Conservation (phyloP, 352 stramenopile species). For the Globisporangium echinulatum region DNA sequence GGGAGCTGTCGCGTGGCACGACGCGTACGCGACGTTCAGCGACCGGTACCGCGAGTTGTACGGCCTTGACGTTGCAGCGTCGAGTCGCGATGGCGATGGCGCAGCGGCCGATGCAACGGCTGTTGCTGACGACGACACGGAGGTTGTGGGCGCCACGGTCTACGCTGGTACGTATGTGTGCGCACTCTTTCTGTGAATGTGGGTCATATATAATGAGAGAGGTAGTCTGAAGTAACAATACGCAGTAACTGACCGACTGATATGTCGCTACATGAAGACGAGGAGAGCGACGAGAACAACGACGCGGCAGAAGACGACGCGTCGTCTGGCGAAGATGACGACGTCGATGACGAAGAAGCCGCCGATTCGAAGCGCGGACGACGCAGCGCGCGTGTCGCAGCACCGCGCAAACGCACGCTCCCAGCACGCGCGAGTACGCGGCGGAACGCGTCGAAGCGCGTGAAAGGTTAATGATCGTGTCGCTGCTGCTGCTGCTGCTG, state of each 20-base stretch:
- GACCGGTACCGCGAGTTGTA: constrained; percentile 47
- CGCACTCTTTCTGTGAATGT: not conserved
- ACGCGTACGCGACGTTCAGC: constrained; percentile 67
- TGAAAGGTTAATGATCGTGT: constrained; percentile 47
- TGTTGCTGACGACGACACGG: constrained; percentile 13
- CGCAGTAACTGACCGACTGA: too few species aligned
- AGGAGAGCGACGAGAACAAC: constrained; percentile 34
- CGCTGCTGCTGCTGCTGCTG: too few species aligned
- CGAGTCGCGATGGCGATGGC: not conserved
- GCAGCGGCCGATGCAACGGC: not conserved
- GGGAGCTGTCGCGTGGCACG: constrained; percentile 47
- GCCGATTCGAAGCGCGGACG: constrained; percentile 17
- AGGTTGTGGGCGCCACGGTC: constrained; percentile 4
- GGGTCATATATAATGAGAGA: not conserved
- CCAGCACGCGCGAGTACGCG: constrained; percentile 11
- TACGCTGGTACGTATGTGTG: constrained; percentile 8
- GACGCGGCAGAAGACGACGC: constrained; percentile 17
- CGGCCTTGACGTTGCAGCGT: constrained; percentile 20
- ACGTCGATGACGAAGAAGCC: constrained; percentile 24
- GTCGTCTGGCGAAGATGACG: constrained; percentile 18
- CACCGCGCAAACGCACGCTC: constrained; percentile 20
- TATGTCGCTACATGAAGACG: constrained; percentile 6
- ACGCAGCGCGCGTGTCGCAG: constrained; percentile 17
- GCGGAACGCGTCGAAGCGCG: constrained; percentile 35
- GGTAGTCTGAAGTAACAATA: not conserved